Conservation (phyloP, 202 grass and related monocot species). For the Panicum hallii region DNA sequence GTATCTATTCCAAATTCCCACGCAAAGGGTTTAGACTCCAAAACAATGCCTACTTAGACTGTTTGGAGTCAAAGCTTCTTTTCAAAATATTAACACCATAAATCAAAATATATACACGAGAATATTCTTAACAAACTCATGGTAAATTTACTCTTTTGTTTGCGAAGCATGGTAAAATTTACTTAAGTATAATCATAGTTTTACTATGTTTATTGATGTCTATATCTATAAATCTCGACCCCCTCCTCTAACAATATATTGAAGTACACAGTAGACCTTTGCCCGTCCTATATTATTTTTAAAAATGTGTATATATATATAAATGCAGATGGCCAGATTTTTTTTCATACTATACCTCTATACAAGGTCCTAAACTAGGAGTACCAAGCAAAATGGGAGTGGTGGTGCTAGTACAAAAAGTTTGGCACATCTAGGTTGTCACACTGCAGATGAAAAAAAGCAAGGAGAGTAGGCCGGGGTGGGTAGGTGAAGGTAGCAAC, state of each 20-base stretch:
- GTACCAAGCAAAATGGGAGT: not conserved
- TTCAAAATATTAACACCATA: not conserved
- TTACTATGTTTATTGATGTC: not conserved
- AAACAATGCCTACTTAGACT: not conserved
- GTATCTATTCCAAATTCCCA: not conserved
- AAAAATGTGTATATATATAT: not conserved
- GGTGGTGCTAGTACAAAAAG: slow-evolving; percentile 6
- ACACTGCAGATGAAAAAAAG: not conserved
- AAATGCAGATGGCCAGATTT: not conserved
- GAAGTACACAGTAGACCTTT: too few species aligned
- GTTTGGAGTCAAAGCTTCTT: not conserved
- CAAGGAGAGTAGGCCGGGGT: slow-evolving; percentile 14
- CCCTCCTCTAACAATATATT: too few species aligned
- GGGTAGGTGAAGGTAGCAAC: slow-evolving; percentile 60
- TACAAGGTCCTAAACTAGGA: not conserved
- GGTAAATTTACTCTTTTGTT: not conserved
- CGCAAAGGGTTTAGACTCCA: not conserved
- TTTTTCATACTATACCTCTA: not conserved
- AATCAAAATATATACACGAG: not conserved
- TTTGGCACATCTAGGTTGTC: slow-evolving; percentile 41
- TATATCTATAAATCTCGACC: not conserved
- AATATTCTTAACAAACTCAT: not conserved
- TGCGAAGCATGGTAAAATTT: not conserved
- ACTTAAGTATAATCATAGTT: not conserved
- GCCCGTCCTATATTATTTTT: too few species aligned